Conservation (phyloP, 2,329 filamentous ascomycete genomes). For the Hypoxylon sp. region DNA sequence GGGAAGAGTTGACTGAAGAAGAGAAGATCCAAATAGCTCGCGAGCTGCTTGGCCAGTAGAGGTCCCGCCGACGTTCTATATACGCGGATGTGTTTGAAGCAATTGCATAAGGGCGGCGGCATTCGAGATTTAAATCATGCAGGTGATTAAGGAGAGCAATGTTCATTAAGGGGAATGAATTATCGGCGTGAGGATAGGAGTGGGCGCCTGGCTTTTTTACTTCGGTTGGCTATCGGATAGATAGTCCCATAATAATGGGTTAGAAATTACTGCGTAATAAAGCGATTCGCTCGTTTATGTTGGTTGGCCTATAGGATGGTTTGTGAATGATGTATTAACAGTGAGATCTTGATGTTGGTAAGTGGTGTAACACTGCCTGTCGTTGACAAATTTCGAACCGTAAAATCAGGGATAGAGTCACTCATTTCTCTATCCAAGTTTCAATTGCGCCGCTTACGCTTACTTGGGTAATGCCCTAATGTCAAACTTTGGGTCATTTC, state of each 20-base stretch:
- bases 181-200: constrained; percentile 7
- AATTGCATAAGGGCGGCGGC: constrained; percentile 18
- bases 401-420: too few relatives aligned
- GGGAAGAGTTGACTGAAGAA: constrained; percentile 54
- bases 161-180: neutral
- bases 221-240: constrained; percentile 17
- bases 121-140: constrained; percentile 13
- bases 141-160: constrained; percentile 17
- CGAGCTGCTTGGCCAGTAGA: constrained; percentile 53
- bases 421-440: too few relatives aligned
- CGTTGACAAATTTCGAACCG: too few relatives aligned
- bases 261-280: constrained; percentile 22
- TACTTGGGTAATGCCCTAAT: too few relatives aligned
- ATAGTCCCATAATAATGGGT: neutral
- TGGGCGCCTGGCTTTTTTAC: constrained; percentile 23
- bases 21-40: constrained; percentile 58
- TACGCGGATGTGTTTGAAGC: neutral
- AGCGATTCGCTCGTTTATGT: constrained; percentile 22
- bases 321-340: neutral
- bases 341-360: neutral
- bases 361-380: too few relatives aligned
- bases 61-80: neutral
- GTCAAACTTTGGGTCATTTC: too few relatives aligned
- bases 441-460: too few relatives aligned
- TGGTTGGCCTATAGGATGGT: neutral